Evolutionary conservation across 495 filamentous ascomycete species (phyloP).

Genomic region (Penicillium tannophilum): DNA sequence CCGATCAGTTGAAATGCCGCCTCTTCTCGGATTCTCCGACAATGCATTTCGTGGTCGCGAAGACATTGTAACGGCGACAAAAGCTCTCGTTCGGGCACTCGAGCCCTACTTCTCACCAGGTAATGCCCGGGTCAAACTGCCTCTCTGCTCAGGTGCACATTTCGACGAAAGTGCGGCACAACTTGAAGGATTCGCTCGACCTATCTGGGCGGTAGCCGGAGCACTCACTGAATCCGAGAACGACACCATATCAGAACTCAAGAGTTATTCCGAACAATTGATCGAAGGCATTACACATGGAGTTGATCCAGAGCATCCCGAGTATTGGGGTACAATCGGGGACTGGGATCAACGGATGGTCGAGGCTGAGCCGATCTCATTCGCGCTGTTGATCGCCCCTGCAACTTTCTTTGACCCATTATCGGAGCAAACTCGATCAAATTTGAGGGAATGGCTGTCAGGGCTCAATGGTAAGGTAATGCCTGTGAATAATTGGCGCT

Average conservation of each 20-base stretch:
- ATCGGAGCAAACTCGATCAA: neutral
- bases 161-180: slow-evolving; percentile 22
- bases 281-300: slow-evolving; percentile 9
- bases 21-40: neutral
- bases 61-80: neutral
- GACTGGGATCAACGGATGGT: slow-evolving; percentile 29
- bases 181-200: slow-evolving; percentile 21
- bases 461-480: neutral
- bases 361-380: slow-evolving; percentile 28
- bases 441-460: neutral
- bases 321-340: slow-evolving; percentile 24
- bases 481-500: neutral
- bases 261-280: neutral
- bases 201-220: slow-evolving; percentile 18
- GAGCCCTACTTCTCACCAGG: neutral
- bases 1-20: neutral
- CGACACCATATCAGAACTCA: neutral
- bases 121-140: neutral
- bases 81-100: neutral
- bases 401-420: slow-evolving; percentile 12
- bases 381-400: slow-evolving; percentile 19
- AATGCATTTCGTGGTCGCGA: neutral
- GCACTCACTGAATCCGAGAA: neutral
- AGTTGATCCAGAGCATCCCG: slow-evolving; percentile 13
- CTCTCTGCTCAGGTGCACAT: slow-evolving; percentile 6